A percentile compares a stretch with the other conserved stretches of the same genome.
Evolutionary conservation across 129 eudicot genomes (phyloP).

Genomic region (Lonicera japonica): DNA sequence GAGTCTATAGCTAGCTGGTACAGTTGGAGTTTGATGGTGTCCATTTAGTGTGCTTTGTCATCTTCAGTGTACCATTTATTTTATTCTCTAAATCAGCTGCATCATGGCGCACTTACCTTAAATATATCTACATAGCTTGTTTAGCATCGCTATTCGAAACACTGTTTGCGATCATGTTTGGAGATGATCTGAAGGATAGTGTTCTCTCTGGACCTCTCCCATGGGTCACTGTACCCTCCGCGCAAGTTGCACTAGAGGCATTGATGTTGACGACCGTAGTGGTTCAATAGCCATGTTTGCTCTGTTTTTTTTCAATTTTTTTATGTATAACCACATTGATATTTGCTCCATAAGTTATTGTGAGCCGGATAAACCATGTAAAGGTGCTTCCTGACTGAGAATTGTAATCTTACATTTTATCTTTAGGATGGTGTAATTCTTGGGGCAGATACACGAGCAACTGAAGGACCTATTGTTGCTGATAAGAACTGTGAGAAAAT

Average conservation of each 20-base stretch:
- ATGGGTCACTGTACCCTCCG: too few species aligned
- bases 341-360: neutral
- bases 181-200: too few species aligned
- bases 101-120: too few species aligned
- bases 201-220: too few species aligned
- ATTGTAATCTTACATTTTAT: slow-evolving; percentile 3
- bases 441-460: slow-evolving; percentile 97
- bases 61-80: too few species aligned
- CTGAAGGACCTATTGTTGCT: slow-evolving; percentile 95
- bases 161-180: too few species aligned
- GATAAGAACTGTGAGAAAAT: slow-evolving; percentile 98
- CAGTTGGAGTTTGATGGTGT: neutral
- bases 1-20: neutral
- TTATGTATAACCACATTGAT: neutral
- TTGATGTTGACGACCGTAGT: neutral
- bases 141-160: too few species aligned
- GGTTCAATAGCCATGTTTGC: neutral
- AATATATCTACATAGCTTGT: neutral
- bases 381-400: neutral
- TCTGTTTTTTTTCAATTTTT: neutral
- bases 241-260: too few species aligned
- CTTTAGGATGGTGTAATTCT: slow-evolving; percentile 93
- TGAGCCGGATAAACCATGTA: neutral
- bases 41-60: too few species aligned
- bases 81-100: too few species aligned